Evolutionary conservation across 2,329 filamentous ascomycete species (phyloP), one percentile per base, ranked within the genome.

Genomic region (Bertia moriformis): DNA sequence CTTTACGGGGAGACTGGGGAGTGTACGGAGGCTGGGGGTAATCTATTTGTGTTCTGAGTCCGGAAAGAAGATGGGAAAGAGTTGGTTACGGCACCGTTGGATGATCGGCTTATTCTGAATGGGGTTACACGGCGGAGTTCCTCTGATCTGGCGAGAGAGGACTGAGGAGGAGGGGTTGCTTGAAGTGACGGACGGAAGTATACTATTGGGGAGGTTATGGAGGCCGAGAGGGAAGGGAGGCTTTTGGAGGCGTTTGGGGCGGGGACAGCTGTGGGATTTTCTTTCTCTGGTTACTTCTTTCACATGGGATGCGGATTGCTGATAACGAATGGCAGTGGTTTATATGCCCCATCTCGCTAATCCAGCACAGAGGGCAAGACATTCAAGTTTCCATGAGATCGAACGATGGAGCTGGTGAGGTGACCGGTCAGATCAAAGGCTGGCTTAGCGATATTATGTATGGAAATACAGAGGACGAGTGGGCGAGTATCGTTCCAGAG

Each of bases 21-120:
- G 53, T 87, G 93, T 45, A 95, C 88, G 2, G 88, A 95, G 64
- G 88, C 88, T 2, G 88, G 88, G 3, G 88, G 86, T 12, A 95
- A 95, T 61, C 94, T 94, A 63, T 93, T 95, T 53, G 67, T 93
- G 22, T 10, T 27, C n/a, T 27, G 22, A n/a, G n/a, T 10, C 7
- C 22, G 17, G 3, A 27, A 27, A 27, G 22, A 27, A 10, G 77
- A 71, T 4, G 70, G 66, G 49, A 52, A 71, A 18, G 69, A 91
- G 63, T 67, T 95, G 20, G 67, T 94, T 41, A 95, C 88, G 2
- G 86, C 88, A 2, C 84, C 85, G 5, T 61, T 95, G 33, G 81
- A 82, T 42, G 84, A 85, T 52, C 76, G 81, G 51, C 69, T 94
- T 43, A 93, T 95, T 48, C 68, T 95, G 3, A 83, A 89, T 45